Evolutionary conservation across 805 yeast species (phyloP).

Genomic region (Candida rishiriensis): DNA sequence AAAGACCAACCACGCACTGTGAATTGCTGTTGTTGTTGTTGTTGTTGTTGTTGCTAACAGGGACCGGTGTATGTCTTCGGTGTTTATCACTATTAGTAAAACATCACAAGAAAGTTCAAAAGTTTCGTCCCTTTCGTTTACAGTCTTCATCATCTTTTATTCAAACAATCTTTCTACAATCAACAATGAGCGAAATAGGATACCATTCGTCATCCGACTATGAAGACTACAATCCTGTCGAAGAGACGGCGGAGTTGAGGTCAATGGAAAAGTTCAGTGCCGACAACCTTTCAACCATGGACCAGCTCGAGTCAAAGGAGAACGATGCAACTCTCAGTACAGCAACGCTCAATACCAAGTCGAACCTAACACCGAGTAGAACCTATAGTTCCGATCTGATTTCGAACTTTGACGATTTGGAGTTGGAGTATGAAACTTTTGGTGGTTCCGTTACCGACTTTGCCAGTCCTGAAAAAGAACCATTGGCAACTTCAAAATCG

Average conservation of each 20-base stretch:
- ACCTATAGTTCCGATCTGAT: slow-evolving; percentile 19
- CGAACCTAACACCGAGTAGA: slow-evolving; percentile 8
- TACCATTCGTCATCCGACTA: slow-evolving; percentile 3
- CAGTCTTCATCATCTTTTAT: no score
- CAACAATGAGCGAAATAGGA: not conserved
- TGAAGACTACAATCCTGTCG: slow-evolving; percentile 9
- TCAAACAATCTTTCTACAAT: no score
- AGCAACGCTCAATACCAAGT: not conserved
- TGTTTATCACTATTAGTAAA: no score
- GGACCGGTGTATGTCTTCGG: no score
- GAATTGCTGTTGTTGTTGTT: no score
- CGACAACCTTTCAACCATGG: slow-evolving; percentile 1
- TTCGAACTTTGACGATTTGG: slow-evolving; percentile 23
- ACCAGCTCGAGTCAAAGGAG: not conserved
- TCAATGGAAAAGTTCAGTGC: slow-evolving; percentile 1
- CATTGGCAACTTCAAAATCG: slow-evolving; percentile 5
- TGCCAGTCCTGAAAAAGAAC: slow-evolving; percentile 14
- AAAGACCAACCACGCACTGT: no score
- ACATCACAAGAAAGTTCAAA: no score
- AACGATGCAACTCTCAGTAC: no score
- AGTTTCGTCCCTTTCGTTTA: no score
- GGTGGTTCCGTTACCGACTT: slow-evolving; percentile 27
- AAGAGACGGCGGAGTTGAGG: slow-evolving; percentile 9
- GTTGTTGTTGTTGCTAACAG: no score
- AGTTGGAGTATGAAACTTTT: slow-evolving; percentile 30